Percentiles rank a stretch among this genome's conserved stretches.
Evolutionary conservation across 2,329 filamentous ascomycete genomes (phyloP).

Genomic region (Nigrograna mackinnonii): DNA sequence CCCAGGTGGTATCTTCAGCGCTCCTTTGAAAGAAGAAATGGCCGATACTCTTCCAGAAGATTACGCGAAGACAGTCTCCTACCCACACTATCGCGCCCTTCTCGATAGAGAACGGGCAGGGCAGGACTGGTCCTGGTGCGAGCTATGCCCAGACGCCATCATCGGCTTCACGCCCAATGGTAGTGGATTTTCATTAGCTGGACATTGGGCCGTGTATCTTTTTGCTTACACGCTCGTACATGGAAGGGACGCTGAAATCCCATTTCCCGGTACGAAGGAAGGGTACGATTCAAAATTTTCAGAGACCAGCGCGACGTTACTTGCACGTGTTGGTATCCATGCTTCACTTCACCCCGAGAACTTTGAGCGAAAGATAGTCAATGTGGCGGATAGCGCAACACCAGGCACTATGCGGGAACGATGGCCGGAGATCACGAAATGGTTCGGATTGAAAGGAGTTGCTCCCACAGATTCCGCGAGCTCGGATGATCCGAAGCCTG

Average conservation of each 20-base stretch:
- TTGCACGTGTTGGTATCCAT: slow-evolving; percentile 46
- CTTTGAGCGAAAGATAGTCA: slow-evolving; percentile 42
- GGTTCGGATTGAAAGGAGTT: slow-evolving; percentile 50
- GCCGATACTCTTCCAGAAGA: slow-evolving; percentile 37
- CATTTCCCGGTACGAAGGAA: slow-evolving; percentile 43
- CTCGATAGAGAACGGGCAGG: slow-evolving; percentile 37
- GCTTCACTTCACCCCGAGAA: slow-evolving; percentile 46
- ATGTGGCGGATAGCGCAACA: slow-evolving; percentile 42
- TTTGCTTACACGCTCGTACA: slow-evolving; percentile 40
- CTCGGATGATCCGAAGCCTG: slow-evolving; percentile 16
- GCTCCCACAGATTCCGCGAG: slow-evolving; percentile 25
- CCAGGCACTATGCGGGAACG: slow-evolving; percentile 44
- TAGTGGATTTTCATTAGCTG: slow-evolving; percentile 44
- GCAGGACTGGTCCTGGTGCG: slow-evolving; percentile 45
- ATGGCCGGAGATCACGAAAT: slow-evolving; percentile 51
- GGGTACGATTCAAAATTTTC: slow-evolving; percentile 43
- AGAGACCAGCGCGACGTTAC: slow-evolving; percentile 46
- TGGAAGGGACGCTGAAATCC: slow-evolving; percentile 41
- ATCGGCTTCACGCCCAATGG: slow-evolving; percentile 46
- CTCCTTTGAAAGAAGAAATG: slow-evolving; percentile 27
- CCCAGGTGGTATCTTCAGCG: slow-evolving; percentile 21
- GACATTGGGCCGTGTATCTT: slow-evolving; percentile 42
- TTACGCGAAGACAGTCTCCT: slow-evolving; percentile 41
- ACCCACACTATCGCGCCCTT: slow-evolving; percentile 46
- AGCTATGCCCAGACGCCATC: slow-evolving; percentile 46